Evolutionary conservation across 768 basidiomycete species (phyloP).

Genomic region (Sporobolomyces roseus): DNA sequence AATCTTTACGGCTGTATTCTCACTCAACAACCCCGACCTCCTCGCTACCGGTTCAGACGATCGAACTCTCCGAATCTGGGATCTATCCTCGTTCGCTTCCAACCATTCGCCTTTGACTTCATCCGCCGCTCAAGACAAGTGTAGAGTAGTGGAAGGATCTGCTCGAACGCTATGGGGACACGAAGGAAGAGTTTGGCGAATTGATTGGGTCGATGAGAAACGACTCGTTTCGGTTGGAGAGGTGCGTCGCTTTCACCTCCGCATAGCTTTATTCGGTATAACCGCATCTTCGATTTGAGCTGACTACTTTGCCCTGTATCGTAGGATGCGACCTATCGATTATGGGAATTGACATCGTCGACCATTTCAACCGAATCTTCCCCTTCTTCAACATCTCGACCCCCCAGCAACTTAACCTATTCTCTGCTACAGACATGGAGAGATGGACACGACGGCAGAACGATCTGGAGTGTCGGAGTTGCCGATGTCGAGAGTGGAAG

Average conservation of each 20-base stretch:
- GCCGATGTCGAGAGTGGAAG: neutral
- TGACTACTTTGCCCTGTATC: no score
- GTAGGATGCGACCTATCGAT: conserved; percentile 24
- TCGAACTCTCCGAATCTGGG: conserved; percentile 22
- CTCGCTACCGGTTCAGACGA: conserved; percentile 26
- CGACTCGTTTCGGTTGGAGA: conserved; percentile 5
- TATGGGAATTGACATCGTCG: conserved; percentile 1
- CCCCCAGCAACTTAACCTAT: neutral
- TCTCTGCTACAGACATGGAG: conserved; percentile 5
- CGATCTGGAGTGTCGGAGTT: conserved; percentile 12
- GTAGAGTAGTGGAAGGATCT: neutral
- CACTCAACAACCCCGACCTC: neutral
- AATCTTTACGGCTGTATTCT: conserved; percentile 27
- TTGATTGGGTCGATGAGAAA: conserved; percentile 4
- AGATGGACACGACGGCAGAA: conserved; percentile 24
- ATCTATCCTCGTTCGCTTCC: neutral
- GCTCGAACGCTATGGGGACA: conserved; percentile 20
- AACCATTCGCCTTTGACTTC: neutral
- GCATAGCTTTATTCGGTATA: neutral
- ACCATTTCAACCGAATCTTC: neutral
- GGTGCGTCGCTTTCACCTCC: neutral
- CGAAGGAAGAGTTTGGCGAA: conserved; percentile 26
- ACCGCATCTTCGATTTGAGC: neutral
- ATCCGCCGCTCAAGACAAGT: neutral
- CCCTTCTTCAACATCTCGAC: neutral